These are phyloP conservation scores for Talaromyces adpressus DNA, from an alignment of 495 filamentous ascomycete species.

Conservation along the genomic window DNA sequence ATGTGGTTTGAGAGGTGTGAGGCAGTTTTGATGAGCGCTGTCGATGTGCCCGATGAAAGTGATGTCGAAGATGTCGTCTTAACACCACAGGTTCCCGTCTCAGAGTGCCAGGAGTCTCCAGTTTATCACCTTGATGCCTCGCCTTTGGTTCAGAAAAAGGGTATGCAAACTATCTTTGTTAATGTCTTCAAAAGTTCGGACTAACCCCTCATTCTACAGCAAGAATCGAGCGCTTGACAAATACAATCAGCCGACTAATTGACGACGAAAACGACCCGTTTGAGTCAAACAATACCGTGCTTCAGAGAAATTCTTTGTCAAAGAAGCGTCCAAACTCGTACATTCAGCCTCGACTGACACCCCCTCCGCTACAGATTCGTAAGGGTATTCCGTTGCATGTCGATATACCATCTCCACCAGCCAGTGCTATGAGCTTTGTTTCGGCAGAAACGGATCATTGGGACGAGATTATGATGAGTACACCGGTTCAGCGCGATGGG, in stretches of 20 bases:
- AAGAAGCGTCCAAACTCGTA: background rate
- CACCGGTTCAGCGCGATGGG: background rate
- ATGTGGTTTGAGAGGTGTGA: constrained; percentile 5
- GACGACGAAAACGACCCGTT: constrained; percentile 25
- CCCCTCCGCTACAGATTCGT: constrained; percentile 21
- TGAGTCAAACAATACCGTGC: constrained; percentile 10
- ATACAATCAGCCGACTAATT: constrained; percentile 20
- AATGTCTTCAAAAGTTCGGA: background rate
- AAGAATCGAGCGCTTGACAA: constrained; percentile 13
- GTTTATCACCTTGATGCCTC: background rate
- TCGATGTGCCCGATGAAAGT: background rate
- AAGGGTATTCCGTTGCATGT: constrained; percentile 10
- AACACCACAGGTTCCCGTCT: background rate
- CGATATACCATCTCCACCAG: background rate
- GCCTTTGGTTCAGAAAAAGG: background rate
- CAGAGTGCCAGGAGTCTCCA: background rate
- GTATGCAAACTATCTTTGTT: background rate
- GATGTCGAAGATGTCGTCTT: background rate
- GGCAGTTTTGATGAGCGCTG: background rate
- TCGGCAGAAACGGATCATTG: background rate
- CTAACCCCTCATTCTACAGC: background rate
- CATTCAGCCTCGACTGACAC: constrained; percentile 11
- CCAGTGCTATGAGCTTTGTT: background rate
- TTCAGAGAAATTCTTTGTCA: background rate
- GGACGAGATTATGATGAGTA: background rate